phyloP scores from a whole-genome alignment of 371 early-diverging fungal genomes.

The Mortierella sp. region DNA sequence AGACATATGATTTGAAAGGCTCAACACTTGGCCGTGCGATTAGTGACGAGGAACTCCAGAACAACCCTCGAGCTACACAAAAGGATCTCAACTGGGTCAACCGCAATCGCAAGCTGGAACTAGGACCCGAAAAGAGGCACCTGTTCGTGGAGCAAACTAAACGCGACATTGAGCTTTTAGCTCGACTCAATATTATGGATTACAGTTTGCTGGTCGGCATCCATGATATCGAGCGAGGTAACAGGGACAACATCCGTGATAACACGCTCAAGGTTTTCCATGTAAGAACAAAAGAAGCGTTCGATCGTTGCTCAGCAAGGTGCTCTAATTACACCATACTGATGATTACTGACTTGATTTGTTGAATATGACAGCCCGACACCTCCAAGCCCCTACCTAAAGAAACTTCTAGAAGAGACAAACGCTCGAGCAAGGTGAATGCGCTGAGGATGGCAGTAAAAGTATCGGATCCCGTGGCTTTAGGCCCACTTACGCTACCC shows the following conservation, averaged over 20 bases:
- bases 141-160: conserved; percentile 87
- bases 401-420: conserved; percentile 57
- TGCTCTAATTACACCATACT: not conserved
- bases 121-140: conserved; percentile 86
- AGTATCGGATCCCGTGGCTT: conserved; percentile 73
- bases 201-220: conserved; percentile 96
- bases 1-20: conserved; percentile 96
- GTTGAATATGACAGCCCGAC: conserved; percentile 57
- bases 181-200: conserved; percentile 95
- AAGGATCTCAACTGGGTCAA: conserved; percentile 97
- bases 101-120: conserved; percentile 72
- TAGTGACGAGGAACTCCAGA: conserved; percentile 77
- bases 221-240: conserved; percentile 87
- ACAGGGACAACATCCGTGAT: conserved; percentile 89
- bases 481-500: conserved; percentile 66
- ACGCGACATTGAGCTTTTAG: conserved; percentile 85
- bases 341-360: not conserved
- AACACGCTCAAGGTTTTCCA: conserved; percentile 86
- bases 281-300: conserved; percentile 37
- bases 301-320: not conserved
- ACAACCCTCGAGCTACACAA: conserved; percentile 86
- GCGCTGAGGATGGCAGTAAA: conserved; percentile 77
- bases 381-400: conserved; percentile 58
- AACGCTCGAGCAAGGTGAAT: conserved; percentile 71
- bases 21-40: conserved; percentile 90